A percentile compares a stretch with the other conserved stretches of the same genome.
These are phyloP conservation scores for Gracilaria domingensis DNA, from an alignment of 23 red algal species.

Conservation along the genomic window DNA sequence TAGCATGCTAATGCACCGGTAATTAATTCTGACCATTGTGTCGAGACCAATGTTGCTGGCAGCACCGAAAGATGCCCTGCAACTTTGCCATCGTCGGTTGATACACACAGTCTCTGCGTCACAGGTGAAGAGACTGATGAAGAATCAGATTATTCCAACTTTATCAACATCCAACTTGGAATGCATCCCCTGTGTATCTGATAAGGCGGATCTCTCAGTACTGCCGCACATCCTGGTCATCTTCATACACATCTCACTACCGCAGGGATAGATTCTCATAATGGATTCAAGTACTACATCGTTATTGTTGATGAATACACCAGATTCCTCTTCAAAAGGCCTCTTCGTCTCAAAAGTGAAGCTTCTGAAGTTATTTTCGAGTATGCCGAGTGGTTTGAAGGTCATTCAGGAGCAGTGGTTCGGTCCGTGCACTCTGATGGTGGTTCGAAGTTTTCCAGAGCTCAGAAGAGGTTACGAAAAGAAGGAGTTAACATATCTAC, in stretches of 20 bases:
- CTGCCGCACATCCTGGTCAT: too few relatives aligned
- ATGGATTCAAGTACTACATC: neutral
- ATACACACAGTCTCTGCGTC: neutral
- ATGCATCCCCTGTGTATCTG: neutral
- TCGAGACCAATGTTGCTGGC: too few relatives aligned
- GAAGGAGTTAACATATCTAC: neutral
- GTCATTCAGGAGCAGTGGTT: neutral
- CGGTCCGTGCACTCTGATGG: slow-evolving; percentile 1
- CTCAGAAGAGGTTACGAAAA: neutral
- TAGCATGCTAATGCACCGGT: too few relatives aligned
- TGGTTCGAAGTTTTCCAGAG: slow-evolving; percentile 1
- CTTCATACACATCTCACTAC: too few relatives aligned
- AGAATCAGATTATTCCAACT: neutral
- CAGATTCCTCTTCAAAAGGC: neutral
- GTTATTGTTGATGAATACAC: slow-evolving; percentile 31
- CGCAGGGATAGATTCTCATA: neutral
- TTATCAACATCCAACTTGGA: neutral
- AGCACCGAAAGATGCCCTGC: too few relatives aligned
- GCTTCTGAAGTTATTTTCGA: neutral
- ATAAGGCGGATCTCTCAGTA: neutral
- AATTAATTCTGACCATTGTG: too few relatives aligned
- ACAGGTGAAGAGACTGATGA: neutral
- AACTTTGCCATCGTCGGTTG: too few relatives aligned
- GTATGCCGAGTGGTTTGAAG: neutral
- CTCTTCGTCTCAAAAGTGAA: neutral